Percentiles rank a stretch among this genome's conserved stretches.
Conservation (phyloP, 805 yeast genomes). For the Kodamaea leandrae region DNA sequence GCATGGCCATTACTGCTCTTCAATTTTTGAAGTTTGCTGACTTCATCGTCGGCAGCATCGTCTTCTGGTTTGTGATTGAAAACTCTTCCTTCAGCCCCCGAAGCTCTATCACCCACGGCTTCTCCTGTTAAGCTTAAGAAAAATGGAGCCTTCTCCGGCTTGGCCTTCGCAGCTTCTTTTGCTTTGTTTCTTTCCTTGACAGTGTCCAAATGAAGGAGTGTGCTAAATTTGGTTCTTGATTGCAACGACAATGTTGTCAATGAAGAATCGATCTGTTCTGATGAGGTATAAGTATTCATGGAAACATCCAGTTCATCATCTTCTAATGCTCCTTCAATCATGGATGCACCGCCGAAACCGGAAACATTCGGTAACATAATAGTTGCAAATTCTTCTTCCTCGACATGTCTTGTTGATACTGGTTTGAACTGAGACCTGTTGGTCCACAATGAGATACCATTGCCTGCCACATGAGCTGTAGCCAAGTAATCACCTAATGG, state of each 20-base stretch:
- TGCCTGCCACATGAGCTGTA: constrained; percentile 85
- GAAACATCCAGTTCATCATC: constrained; percentile 35
- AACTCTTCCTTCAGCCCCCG: constrained; percentile 40
- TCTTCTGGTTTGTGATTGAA: constrained; percentile 7
- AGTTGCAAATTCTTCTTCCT: constrained; percentile 67
- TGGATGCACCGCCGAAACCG: constrained; percentile 70
- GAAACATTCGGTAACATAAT: constrained; percentile 71
- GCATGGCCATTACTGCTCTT: constrained; percentile 35
- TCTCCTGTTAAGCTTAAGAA: constrained; percentile 69
- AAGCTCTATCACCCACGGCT: constrained; percentile 69
- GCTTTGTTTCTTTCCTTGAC: constrained; percentile 89
- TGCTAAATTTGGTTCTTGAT: constrained; percentile 75
- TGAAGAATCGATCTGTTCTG: constrained; percentile 58
- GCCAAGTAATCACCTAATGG: constrained; percentile 89
- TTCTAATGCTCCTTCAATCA: constrained; percentile 77
- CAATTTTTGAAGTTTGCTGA: constrained; percentile 30
- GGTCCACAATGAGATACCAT: constrained; percentile 91
- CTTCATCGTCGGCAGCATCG: constrained; percentile 13
- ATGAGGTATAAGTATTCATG: constrained; percentile 43
- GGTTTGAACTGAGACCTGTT: constrained; percentile 81
- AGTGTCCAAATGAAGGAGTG: constrained; percentile 75
- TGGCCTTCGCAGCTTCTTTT: constrained; percentile 72
- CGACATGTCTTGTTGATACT: constrained; percentile 70
- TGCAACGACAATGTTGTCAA: constrained; percentile 73
- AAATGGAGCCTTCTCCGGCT: constrained; percentile 76